Evolutionary conservation across 2,329 filamentous ascomycete species (phyloP).

Genomic region (Aspergillus jensenii): DNA sequence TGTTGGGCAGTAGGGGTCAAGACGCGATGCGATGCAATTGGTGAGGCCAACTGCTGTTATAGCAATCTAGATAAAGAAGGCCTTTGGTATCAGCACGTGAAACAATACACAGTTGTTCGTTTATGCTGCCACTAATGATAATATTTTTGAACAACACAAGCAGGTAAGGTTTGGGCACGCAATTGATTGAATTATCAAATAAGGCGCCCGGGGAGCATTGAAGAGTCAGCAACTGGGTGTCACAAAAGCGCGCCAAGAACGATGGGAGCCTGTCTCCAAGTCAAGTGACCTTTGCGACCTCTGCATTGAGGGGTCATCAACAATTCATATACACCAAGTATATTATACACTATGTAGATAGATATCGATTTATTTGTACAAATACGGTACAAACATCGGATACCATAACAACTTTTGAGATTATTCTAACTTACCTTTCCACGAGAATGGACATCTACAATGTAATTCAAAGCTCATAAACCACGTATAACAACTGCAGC

Average conservation of each 20-base stretch:
- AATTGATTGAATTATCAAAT: background rate
- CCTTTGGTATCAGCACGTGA: background rate
- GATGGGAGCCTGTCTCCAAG: background rate
- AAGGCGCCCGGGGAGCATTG: conserved; percentile 1
- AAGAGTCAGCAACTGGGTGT: background rate
- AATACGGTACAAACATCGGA: too few species aligned
- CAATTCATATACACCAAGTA: background rate
- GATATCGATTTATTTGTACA: background rate
- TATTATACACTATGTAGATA: background rate
- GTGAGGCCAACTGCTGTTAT: background rate
- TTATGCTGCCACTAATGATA: background rate
- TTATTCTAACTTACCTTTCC: too few species aligned
- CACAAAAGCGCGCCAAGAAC: conserved; percentile 10
- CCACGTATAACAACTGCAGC: too few species aligned
- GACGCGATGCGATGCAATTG: background rate
- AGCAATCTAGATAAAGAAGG: background rate
- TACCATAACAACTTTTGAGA: too few species aligned
- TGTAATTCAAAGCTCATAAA: too few species aligned
- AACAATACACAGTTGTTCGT: background rate
- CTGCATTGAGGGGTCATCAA: background rate
- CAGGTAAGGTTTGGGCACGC: background rate
- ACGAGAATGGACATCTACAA: too few species aligned
- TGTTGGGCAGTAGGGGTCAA: background rate
- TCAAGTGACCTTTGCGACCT: background rate
- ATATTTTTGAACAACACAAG: background rate